Percentiles rank a stretch among this genome's conserved stretches.
These are phyloP conservation scores for Trichosporon coremiiforme DNA, from an alignment of 1,284 basidiomycete species.

Conservation along the genomic window DNA sequence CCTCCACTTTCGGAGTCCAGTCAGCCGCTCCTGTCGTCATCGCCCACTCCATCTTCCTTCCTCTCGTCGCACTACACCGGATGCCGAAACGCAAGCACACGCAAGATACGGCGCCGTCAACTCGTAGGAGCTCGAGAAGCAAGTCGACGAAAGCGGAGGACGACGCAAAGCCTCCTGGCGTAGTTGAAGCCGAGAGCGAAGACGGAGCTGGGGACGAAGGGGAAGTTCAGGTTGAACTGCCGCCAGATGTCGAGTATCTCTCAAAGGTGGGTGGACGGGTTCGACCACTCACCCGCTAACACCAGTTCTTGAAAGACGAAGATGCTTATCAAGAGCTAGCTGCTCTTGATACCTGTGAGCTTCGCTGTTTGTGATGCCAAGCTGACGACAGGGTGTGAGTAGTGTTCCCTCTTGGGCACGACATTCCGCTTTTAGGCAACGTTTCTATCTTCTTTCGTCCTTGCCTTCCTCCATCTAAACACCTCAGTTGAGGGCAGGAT, in stretches of 20 bases:
- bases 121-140: not conserved
- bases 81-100: not conserved
- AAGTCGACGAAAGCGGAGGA: not conserved
- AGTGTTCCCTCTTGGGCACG: not conserved
- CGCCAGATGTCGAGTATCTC: constrained; percentile 5
- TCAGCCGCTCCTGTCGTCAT: not conserved
- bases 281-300: not conserved
- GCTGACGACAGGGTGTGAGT: constrained; percentile 42
- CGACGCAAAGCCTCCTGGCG: no score
- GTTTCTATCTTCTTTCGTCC: no score
- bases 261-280: not conserved
- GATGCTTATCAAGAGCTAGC: constrained; percentile 57
- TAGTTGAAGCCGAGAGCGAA: not conserved
- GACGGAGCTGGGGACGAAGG: not conserved
- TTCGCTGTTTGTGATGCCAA: not conserved
- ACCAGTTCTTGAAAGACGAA: constrained; percentile 33
- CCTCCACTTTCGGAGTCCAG: not conserved
- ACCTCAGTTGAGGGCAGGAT: no score
- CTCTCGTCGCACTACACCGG: no score
- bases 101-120: not conserved
- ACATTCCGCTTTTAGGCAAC: no score
- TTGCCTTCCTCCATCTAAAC: no score
- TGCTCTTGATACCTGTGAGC: constrained; percentile 55
- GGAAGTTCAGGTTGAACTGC: not conserved
- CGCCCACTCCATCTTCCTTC: not conserved